Evolutionary conservation across 2,329 filamentous ascomycete genomes (phyloP).

Genomic region (Fusarium humuli): DNA sequence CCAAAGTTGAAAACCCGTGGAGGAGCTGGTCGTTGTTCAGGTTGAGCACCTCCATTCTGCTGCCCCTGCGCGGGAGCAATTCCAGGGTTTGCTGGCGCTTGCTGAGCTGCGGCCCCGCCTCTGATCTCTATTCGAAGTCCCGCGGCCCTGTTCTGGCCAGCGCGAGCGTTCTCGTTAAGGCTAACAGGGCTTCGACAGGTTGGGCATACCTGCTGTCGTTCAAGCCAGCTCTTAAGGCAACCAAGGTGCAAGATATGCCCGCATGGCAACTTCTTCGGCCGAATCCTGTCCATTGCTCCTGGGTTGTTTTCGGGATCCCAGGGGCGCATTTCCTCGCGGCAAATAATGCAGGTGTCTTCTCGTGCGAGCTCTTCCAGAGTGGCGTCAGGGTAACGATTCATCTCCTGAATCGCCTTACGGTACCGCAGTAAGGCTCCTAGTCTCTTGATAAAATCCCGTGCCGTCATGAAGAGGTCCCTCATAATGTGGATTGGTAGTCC

Average conservation of each 20-base stretch:
- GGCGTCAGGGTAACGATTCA: conserved; percentile 94
- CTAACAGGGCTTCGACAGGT: conserved; percentile 87
- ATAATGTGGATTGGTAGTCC: conserved; percentile 97
- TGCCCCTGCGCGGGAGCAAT: conserved; percentile 36
- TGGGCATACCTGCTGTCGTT: conserved; percentile 96
- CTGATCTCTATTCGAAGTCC: conserved; percentile 50
- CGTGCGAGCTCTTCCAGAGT: conserved; percentile 84
- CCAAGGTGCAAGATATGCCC: conserved; percentile 95
- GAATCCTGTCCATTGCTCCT: conserved; percentile 82
- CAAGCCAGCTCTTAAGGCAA: conserved; percentile 96
- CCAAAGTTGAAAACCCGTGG: conserved; percentile 78
- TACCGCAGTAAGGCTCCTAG: conserved; percentile 91
- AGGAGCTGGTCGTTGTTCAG: conserved; percentile 49
- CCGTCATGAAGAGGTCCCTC: conserved; percentile 93
- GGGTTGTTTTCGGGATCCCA: conserved; percentile 71
- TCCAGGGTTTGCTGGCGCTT: conserved; percentile 41
- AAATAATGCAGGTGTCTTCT: conserved; percentile 97
- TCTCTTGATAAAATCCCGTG: conserved; percentile 89
- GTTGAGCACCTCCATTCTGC: conserved; percentile 42
- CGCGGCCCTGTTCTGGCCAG: conserved; percentile 45
- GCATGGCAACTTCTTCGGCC: conserved; percentile 96
- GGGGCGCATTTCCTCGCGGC: conserved; percentile 91
- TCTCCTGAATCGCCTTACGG: conserved; percentile 89
- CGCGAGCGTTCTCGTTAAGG: conserved; percentile 45
- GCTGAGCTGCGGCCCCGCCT: conserved; percentile 39